Base-by-base conservation (phyloP, 2,329 filamentous ascomycete species). In the Arthrobotrys conoides region DNA sequence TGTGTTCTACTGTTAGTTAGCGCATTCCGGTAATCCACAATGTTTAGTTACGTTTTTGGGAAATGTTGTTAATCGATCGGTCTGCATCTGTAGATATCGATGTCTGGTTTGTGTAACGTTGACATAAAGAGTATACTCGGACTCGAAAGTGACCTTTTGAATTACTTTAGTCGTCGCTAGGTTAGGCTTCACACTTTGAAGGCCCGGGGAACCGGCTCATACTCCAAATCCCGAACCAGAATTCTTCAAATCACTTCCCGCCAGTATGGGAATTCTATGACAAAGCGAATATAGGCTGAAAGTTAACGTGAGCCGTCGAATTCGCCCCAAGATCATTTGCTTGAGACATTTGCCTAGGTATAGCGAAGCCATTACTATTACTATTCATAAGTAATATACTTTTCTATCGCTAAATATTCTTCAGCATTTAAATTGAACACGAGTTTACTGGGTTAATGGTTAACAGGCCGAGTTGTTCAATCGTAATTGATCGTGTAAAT, bases 371-470 rank as follows among this genome's bases (percentile, higher is more conserved):
- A 24, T 30, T 30, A 6, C 27, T 30, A 30, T 30, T 30, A 30
- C 55, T 38, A 20, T 59, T 59, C n/a, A 59, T 30, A 30, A 30
- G n/a, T 57, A 57, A 57, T 57, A 57, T 57, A 38, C 16, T n/a
- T 57, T 57, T 57, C 53, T 22, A 38, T 41, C 38, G 55, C 55
- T 14, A 36, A 36, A 8, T 5, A 12, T 30, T 30, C 27, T 4
- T 30, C 27, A n/a, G n/a, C n/a, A n/a, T n/a, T n/a, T n/a, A n/a
- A 30, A 30, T 4, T 30, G 27, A 30, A 30, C 8, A 4, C 16
- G 53, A 38, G 27, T 41, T 41, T 38, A 27, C 33, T 18, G 14
- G 36, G 20, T 5, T 33, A 16, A 30, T n/a, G n/a, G n/a, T n/a
- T n/a, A n/a, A n/a, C n/a, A n/a, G n/a, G n/a, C n/a, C n/a, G n/a